Conservation (phyloP, 305 asterid genomes). For the Fraxinus velutina region DNA sequence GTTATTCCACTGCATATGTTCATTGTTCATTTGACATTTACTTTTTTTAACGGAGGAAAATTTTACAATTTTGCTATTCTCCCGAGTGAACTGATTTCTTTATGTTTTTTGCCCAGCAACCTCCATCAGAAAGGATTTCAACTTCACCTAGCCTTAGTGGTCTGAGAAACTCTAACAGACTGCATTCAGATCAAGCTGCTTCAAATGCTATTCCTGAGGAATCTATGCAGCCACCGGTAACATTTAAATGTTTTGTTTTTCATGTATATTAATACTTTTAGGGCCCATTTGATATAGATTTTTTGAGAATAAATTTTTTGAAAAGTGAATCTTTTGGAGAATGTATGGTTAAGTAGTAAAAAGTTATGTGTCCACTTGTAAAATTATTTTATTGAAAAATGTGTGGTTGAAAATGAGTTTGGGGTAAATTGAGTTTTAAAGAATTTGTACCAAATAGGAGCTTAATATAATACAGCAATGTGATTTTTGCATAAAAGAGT, state of each 20-base stretch:
- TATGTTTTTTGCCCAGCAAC: constrained; percentile 44
- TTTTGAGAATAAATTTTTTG: too few species aligned
- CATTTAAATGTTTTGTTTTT: constrained; percentile 7
- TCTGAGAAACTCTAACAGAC: constrained; percentile 41
- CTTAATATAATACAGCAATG: neutral
- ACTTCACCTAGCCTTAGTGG: constrained; percentile 37
- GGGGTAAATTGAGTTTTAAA: too few species aligned
- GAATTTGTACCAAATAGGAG: neutral
- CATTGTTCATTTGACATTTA: neutral
- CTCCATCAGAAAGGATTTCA: constrained; percentile 45
- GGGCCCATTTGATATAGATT: neutral
- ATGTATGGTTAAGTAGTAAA: too few species aligned
- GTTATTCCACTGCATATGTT: neutral
- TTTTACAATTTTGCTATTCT: neutral
- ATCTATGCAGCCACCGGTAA: constrained; percentile 71
- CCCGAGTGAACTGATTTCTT: neutral
- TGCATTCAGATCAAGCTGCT: constrained; percentile 41
- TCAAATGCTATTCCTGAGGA: constrained; percentile 35
- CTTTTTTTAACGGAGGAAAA: neutral
- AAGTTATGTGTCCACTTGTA: neutral
- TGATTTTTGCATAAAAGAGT: constrained; percentile 1
- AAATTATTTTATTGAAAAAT: neutral
- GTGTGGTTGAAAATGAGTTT: neutral
- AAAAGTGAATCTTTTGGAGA: neutral
- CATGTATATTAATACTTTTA: neutral